phyloP scores from a whole-genome alignment of 257 asterid species.

The Nicotiana tomentosiformis region DNA sequence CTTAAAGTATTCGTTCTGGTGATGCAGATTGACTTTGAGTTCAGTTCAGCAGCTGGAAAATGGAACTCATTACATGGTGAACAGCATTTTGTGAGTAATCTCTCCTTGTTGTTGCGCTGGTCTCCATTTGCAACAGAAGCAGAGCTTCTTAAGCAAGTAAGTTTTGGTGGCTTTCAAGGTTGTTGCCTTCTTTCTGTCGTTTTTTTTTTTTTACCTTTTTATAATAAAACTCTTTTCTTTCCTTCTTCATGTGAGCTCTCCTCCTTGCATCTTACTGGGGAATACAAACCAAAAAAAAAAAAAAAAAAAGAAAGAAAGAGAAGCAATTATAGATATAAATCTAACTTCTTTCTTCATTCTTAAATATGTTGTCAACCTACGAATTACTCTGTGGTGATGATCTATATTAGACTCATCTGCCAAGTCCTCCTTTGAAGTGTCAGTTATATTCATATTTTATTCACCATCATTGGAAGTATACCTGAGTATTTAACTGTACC shows the following conservation, averaged over 20 bases:
- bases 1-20: not conserved
- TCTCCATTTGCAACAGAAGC: conserved; percentile 67
- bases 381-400: not conserved
- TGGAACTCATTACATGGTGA: conserved; percentile 52
- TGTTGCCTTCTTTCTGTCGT: not conserved
- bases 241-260: not conserved
- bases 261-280: not conserved
- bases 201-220: not conserved
- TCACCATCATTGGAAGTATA: not conserved
- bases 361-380: not conserved
- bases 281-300: not conserved
- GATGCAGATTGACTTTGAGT: conserved; percentile 75
- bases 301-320: not conserved
- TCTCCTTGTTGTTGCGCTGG: conserved; percentile 69
- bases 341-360: not conserved
- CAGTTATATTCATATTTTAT: not conserved
- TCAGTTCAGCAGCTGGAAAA: conserved; percentile 27
- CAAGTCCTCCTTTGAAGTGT: not conserved
- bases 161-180: conserved; percentile 12
- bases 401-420: not conserved
- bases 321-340: not conserved
- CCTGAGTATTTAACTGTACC: not conserved
- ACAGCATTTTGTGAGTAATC: conserved; percentile 48
- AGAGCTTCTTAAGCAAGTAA: conserved; percentile 77
- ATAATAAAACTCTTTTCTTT: not conserved